These are phyloP conservation scores for Didymella glomerata DNA, from an alignment of 2,329 filamentous ascomycete genomes.

Conservation along the genomic window DNA sequence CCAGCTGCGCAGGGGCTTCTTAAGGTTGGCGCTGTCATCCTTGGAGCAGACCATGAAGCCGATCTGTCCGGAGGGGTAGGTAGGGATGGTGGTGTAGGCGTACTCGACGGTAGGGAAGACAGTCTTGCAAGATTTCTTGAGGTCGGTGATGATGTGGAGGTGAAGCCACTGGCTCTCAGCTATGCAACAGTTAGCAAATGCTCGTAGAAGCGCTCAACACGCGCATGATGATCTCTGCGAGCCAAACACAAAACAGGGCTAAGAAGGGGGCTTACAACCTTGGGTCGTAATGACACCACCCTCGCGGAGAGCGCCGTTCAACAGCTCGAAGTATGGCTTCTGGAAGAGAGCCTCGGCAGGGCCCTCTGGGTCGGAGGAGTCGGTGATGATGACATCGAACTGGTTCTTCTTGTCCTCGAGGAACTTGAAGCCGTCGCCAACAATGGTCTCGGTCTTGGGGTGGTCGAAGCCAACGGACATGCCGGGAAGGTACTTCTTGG, in stretches of 20 bases:
- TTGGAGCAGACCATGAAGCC: conserved; percentile 99
- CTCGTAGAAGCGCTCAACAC: conserved; percentile 25
- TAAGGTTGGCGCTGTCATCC: conserved; percentile 82
- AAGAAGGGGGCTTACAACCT: conserved; percentile 92
- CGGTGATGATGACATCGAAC: conserved; percentile 99
- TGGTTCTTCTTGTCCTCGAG: conserved; percentile 94
- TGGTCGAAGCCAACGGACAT: conserved; percentile 95
- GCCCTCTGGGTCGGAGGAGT: conserved; percentile 96
- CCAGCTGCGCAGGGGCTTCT: conserved; percentile 83
- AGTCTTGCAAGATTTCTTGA: conserved; percentile 96
- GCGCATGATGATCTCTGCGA: conserved; percentile 27
- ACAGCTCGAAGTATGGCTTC: conserved; percentile 97
- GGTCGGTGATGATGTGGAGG: conserved; percentile 87
- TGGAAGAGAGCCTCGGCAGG: conserved; percentile 96
- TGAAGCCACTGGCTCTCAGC: conserved; percentile 99
- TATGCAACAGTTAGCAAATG: conserved; percentile 54
- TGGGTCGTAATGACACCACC: conserved; percentile 99
- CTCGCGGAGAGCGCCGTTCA: conserved; percentile 87
- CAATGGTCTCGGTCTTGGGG: conserved; percentile 89
- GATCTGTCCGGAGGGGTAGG: conserved; percentile 98
- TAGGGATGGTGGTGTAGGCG: conserved; percentile 98
- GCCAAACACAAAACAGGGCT: conserved; percentile 33
- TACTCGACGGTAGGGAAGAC: conserved; percentile 99
- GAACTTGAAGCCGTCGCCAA: conserved; percentile 99
- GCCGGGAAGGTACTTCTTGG: conserved; percentile 94